Percentiles rank a stretch among this genome's conserved stretches.
Evolutionary conservation across 2,329 filamentous ascomycete genomes (phyloP).

Genomic region (Phialophora macrospora): DNA sequence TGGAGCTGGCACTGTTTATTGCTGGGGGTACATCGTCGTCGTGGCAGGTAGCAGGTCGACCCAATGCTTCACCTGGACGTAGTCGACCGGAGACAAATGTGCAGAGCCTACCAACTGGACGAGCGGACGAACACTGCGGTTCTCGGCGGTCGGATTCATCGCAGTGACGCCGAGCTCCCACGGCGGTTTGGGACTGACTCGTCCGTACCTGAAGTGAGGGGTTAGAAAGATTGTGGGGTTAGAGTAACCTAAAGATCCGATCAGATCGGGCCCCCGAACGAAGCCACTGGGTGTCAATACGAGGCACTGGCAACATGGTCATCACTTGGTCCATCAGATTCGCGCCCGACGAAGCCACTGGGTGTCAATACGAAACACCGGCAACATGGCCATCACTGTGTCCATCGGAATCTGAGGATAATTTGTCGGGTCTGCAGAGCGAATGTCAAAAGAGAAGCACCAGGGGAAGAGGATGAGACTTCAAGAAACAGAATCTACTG

Average conservation of each 20-base stretch:
- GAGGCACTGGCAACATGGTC: background rate
- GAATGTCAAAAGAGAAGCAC: background rate
- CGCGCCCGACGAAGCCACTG: background rate
- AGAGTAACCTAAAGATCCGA: conserved; percentile 11
- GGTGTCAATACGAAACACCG: background rate
- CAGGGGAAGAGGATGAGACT: background rate
- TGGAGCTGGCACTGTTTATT: background rate
- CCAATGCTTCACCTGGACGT: background rate
- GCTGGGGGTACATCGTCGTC: background rate
- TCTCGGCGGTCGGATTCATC: conserved; percentile 10
- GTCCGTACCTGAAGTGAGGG: background rate
- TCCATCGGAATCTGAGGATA: background rate
- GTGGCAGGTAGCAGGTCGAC: background rate
- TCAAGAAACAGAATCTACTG: background rate
- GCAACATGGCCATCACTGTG: background rate
- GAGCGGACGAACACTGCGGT: conserved; percentile 14
- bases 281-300: background rate
- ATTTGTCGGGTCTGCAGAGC: background rate
- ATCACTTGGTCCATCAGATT: background rate
- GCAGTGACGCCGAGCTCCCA: background rate
- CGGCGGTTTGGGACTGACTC: conserved; percentile 9
- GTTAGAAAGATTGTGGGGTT: conserved; percentile 15
- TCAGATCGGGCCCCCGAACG: conserved; percentile 1
- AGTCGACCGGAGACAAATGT: background rate
- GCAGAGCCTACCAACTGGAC: background rate